Percentiles rank a stretch among this genome's conserved stretches.
These are phyloP conservation scores for Wallacemonas sp. DNA, from an alignment of 208 protist genomes.

Conservation along the genomic window DNA sequence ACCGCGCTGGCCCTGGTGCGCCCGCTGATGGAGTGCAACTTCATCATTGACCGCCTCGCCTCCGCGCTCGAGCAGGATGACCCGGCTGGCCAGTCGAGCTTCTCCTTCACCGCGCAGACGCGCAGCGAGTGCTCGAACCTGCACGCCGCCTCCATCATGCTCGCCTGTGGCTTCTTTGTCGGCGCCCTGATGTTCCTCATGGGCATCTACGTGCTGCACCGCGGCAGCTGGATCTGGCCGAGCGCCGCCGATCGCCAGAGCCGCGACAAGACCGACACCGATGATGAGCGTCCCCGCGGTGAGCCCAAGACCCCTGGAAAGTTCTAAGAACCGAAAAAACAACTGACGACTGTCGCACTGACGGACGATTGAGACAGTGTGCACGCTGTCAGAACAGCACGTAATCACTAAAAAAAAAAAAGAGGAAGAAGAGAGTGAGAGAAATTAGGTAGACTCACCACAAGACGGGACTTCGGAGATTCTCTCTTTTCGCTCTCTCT, in stretches of 20 bases:
- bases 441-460: no score
- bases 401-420: no score
- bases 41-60: constrained; percentile 67
- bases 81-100: neutral
- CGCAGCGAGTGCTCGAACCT: constrained; percentile 47
- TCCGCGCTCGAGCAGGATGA: constrained; percentile 41
- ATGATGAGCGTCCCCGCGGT: neutral
- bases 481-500: no score
- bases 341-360: no score
- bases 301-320: constrained; percentile 4
- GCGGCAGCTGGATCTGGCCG: constrained; percentile 59
- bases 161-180: constrained; percentile 73
- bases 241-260: constrained; percentile 4
- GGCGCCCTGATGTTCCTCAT: constrained; percentile 74
- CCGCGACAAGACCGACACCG: constrained; percentile 2
- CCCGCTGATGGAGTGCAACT: constrained; percentile 77
- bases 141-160: constrained; percentile 45
- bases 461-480: no score
- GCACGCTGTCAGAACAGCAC: no score
- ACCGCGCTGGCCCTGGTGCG: constrained; percentile 61
- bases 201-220: constrained; percentile 70
- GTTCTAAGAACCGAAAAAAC: constrained; percentile 17
- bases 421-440: no score
- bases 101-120: constrained; percentile 22
- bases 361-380: no score